Evolutionary conservation across 345 rosid species (phyloP), one percentile per base, ranked within the genome.

Genomic region (Eucalyptus sp.): DNA sequence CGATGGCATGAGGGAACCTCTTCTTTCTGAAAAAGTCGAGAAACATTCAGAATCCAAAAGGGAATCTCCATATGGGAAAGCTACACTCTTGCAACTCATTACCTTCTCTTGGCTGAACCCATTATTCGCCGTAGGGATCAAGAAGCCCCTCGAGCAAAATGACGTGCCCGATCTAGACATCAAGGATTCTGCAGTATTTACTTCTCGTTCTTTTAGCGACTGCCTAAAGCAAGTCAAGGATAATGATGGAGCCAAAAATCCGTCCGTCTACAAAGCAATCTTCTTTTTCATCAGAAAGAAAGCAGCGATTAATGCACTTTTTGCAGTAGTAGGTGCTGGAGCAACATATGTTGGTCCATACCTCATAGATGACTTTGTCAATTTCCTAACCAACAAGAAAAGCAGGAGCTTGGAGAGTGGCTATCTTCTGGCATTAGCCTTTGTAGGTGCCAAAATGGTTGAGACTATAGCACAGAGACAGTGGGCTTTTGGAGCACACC

Each of bases 401-500:
- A 89, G 64, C 64, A 90, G 90, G 86, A 93, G 93, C 87, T 83
- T 95, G 86, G 87, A 92, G 88, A 89, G 91, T 80, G 99, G 99
- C 49, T 97, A 96, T 93, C 86, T 96, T 86, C 96, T 97, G 88
- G 97, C 95, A 41, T 86, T 96, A 20, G 96, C 93, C 50, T 97
- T 97, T 90, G 90, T 97, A 33, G 88, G 91, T 79, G 97, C 99
- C 52, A 97, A 97, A 90, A 93, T 94, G 90, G 92, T 97, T 8
- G 99, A 96, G 94, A 95, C 97, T 51, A 92, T 92, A 88, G 90
- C 97, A 87, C 96, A 96, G 93, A 93, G 97, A 91, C 99, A 97
- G 91, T 97, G 99, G 99, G 90, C 94, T 89, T 96, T 97, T 54
- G 98, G 99, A 49, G 98, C 98, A 86, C 95, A 96, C 33, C 99